Percentiles rank a stretch among this genome's conserved stretches.
Conservation (phyloP, 2,329 filamentous ascomycete species). For the Reticulascus tulasneorum region DNA sequence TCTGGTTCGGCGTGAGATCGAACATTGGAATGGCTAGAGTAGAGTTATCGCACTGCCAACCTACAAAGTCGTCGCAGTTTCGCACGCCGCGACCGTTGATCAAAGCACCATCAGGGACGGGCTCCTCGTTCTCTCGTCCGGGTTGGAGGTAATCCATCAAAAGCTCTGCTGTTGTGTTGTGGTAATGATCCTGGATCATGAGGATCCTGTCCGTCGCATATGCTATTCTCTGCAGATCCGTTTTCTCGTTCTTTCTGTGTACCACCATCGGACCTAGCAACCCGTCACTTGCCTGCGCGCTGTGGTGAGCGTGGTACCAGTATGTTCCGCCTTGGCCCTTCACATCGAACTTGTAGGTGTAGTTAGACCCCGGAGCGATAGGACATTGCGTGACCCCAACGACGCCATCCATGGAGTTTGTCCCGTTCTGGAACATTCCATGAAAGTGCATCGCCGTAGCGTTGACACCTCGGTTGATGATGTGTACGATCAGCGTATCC, state of each 20-base stretch:
- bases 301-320: conserved; percentile 64
- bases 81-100: conserved; percentile 52
- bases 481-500: conserved; percentile 65
- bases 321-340: conserved; percentile 44
- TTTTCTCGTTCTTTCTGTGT: conserved; percentile 47
- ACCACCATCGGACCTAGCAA: conserved; percentile 64
- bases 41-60: conserved; percentile 39
- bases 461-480: conserved; percentile 64
- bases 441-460: conserved; percentile 72
- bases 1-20: conserved; percentile 47
- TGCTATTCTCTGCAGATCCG: conserved; percentile 18
- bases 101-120: conserved; percentile 60
- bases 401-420: conserved; percentile 70
- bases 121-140: conserved; percentile 56
- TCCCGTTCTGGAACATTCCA: conserved; percentile 73
- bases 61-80: conserved; percentile 27
- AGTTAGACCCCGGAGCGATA: conserved; percentile 58
- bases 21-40: conserved; percentile 23
- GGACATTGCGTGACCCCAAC: conserved; percentile 64
- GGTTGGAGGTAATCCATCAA: conserved; percentile 51
- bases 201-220: conserved; percentile 52
- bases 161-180: conserved; percentile 49
- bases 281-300: conserved; percentile 64
- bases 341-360: conserved; percentile 67
- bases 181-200: conserved; percentile 72